phyloP scores from a whole-genome alignment of 495 filamentous ascomycete genomes.

The Penicillium paradoxum region DNA sequence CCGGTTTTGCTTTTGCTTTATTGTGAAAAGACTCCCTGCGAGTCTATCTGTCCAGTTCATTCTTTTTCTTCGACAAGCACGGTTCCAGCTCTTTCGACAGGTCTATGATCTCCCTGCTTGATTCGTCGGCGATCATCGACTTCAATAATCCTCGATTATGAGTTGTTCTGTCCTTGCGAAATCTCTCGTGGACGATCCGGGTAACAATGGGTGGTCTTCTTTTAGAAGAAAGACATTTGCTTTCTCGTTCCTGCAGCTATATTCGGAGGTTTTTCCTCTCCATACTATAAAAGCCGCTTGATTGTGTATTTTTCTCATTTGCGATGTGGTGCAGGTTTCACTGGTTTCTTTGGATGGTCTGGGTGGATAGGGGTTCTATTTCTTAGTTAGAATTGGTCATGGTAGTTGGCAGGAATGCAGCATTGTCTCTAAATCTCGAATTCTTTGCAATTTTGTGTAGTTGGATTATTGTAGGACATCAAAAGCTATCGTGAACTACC shows the following conservation, averaged over 20 bases:
- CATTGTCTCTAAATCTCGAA: not conserved
- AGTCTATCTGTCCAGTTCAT: conserved; percentile 9
- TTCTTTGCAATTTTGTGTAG: not conserved
- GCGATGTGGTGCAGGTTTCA: conserved; percentile 1
- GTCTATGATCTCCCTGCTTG: not conserved
- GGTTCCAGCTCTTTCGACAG: not conserved
- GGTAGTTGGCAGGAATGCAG: conserved; percentile 12
- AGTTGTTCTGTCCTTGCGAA: conserved; percentile 1
- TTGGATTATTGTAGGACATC: too few species aligned
- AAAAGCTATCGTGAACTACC: too few species aligned
- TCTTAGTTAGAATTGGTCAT: conserved; percentile 12
- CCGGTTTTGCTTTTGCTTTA: conserved; percentile 4
- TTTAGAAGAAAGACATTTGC: conserved; percentile 9
- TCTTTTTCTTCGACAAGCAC: not conserved
- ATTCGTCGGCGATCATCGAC: not conserved
- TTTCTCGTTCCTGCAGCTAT: conserved; percentile 13
- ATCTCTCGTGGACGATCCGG: conserved; percentile 10
- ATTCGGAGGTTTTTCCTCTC: not conserved
- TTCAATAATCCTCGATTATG: not conserved
- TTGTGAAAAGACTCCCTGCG: conserved; percentile 14
- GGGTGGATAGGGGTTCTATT: conserved; percentile 4
- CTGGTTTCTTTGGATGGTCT: conserved; percentile 8
- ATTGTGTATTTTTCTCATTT: conserved; percentile 4
- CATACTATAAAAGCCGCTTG: conserved; percentile 7
- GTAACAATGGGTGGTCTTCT: not conserved